phyloP scores from a whole-genome alignment of 2,329 filamentous ascomycete species.

The Immersiporthe knoxdaviesiana region DNA sequence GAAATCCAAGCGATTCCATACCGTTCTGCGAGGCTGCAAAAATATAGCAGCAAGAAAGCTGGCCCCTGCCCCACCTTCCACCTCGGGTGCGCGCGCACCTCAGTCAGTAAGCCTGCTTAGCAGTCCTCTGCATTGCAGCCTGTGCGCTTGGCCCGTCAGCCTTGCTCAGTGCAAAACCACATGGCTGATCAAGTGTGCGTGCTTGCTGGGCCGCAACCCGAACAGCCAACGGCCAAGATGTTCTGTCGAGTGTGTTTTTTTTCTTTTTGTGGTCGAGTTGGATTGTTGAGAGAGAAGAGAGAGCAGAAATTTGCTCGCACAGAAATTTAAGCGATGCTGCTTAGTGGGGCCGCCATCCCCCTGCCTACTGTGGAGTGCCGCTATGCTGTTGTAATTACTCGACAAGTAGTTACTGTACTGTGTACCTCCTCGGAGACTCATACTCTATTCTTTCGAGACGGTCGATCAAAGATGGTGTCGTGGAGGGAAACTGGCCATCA shows the following conservation, averaged over 20 bases:
- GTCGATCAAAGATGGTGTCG: no score
- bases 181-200: neutral
- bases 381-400: neutral
- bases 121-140: conserved; percentile 1
- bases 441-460: no score
- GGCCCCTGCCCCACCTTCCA: conserved; percentile 24
- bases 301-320: conserved; percentile 23
- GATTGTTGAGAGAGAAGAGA: conserved; percentile 14
- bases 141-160: conserved; percentile 19
- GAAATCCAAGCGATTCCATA: conserved; percentile 30
- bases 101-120: conserved; percentile 11
- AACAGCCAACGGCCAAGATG: neutral
- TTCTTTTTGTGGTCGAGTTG: conserved; percentile 2
- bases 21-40: conserved; percentile 28
- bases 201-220: neutral
- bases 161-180: conserved; percentile 16
- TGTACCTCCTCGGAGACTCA: no score
- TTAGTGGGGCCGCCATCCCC: neutral
- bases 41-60: conserved; percentile 3
- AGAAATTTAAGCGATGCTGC: conserved; percentile 24
- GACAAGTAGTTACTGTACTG: no score
- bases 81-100: neutral
- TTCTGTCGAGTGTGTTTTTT: neutral
- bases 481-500: no score
- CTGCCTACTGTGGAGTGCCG: neutral